Percentiles rank a stretch among this genome's conserved stretches.
These are phyloP conservation scores for Lipomyces chichibuensis DNA, from an alignment of 805 yeast genomes.

Conservation along the genomic window DNA sequence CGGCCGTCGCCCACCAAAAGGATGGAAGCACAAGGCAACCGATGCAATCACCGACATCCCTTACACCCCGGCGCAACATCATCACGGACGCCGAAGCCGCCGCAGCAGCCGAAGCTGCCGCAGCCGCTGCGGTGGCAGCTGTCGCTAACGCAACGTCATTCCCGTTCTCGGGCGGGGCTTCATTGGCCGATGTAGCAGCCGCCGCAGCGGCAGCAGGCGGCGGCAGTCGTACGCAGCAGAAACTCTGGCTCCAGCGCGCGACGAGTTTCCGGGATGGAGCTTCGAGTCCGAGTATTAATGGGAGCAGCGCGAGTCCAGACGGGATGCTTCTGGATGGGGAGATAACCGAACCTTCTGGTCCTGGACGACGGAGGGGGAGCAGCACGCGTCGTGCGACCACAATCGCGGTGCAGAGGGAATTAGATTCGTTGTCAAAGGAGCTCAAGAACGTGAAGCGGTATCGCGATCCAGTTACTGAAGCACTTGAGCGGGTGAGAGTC, in stretches of 20 bases:
- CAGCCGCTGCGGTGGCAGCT: constrained; percentile 35
- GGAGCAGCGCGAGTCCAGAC: constrained; percentile 1
- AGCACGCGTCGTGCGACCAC: neutral
- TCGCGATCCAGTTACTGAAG: constrained; percentile 31
- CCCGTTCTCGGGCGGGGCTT: constrained; percentile 23
- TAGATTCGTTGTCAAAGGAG: constrained; percentile 30
- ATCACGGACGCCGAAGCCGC: constrained; percentile 33
- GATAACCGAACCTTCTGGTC: neutral
- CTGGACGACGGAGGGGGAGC: constrained; percentile 1
- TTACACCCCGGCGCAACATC: constrained; percentile 15
- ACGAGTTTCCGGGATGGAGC: constrained; percentile 4
- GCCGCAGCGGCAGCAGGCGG: constrained; percentile 27
- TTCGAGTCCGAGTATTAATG: neutral
- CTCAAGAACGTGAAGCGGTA: constrained; percentile 33
- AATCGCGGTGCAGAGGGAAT: constrained; percentile 15
- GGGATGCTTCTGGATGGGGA: neutral
- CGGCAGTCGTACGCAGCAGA: constrained; percentile 19
- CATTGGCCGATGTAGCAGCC: constrained; percentile 31
- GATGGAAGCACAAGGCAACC: neutral
- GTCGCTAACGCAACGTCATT: constrained; percentile 20
- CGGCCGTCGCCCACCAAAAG: neutral
- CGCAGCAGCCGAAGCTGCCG: constrained; percentile 34
- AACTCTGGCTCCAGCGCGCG: constrained; percentile 24
- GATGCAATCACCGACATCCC: constrained; percentile 6
- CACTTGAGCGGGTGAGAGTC: constrained; percentile 30